Base-by-base conservation (phyloP, 352 stramenopile genomes). In the Globisporangium rhizosaccharum region DNA sequence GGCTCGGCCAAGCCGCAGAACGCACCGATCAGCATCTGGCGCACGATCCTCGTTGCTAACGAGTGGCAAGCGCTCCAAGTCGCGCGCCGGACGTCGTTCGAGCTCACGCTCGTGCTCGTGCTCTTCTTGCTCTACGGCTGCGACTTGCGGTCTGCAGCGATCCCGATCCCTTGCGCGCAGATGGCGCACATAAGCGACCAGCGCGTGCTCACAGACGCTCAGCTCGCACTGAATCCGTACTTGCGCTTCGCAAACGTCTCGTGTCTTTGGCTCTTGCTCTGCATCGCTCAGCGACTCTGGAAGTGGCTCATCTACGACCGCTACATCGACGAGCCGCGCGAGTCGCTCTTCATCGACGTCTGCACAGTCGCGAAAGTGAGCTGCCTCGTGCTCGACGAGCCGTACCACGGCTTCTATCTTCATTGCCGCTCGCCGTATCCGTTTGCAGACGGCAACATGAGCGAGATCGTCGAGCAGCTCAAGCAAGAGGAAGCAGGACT, bases 401-500 rank as follows among this genome's bases (percentile, higher is more conserved):
- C 77, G 28, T 97, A 97, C 59, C 91, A 98, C 61, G 94, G 92
- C 1, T 98, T 92, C 66, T 98, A 98, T 67, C 70, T 98, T 4
- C 94, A 98, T 62, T 97, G 96, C 50, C 83, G 88, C 45, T 97
- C 92, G 14, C 89, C 94, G 4, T 95, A 98, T 65, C 82, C 89
- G 62, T 94, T 91, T 62, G 93, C 94, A 15, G 96, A 98, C 62
- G 87, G 85, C 0, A 92, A 72, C 53, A 98, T 98, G 90, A 67
- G 79, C n/a, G 84, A 97, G 56, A 75, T 98, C 20, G 75, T 96
- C 20, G 74, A 91, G 17, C 90, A 97, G 50, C 86, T 98, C 8
- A 82, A 91, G 46, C 87, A 97, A 54, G 95, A 98, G 73, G 76
- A 91, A 51, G 75, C 76, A 0, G 92, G 92, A 0, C 63, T 97